Evolutionary conservation across 805 yeast species (phyloP), one percentile per base, ranked within the genome.

Genomic region (Starmerella riodocensis): DNA sequence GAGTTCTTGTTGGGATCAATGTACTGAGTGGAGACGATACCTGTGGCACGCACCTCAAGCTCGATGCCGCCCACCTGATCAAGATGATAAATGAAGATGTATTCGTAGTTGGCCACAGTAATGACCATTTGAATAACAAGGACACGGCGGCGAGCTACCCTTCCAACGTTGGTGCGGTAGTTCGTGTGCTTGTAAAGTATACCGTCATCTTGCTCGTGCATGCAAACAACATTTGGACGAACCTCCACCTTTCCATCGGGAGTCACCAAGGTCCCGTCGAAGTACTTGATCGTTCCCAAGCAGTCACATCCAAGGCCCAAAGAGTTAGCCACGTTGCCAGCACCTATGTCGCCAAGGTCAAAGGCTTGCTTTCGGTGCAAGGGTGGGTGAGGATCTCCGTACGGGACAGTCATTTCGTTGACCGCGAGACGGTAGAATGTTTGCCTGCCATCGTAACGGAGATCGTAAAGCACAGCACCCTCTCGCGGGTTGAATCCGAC

Each of bases 141-240:
- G 57, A 78, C 83, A 61, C 88, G 73, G 64, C 76, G 74, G 67
- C 91, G 73, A 14, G 62, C 57, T 55, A 86, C 86, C 48, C 75
- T 71, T 53, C 78, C 86, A 58, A 74, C 81, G 61, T 77, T 84
- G 53, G 63, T 42, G 66, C 91, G 70, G 67, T 74, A 79, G 66
- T 80, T 80, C 46, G 74, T 72, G 61, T 80, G 93, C 66, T 80
- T 78, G 67, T 69, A 77, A 55, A 78, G 64, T 46, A 80, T 64
- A 56, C 93, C 91, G 50, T 76, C 73, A 54, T 80, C 93, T 62
- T 78, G 86, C 64, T 80, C 93, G 54, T 80, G 93, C 71, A 80
- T 66, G 64, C 93, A 80, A 32, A 80, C 70, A 24, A 83, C 76
- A 60, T 74, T 77, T 52, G 79, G 76, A 45, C 77, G 64, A 40